These are phyloP conservation scores for Noccaea bulbosa DNA, from an alignment of 345 rosid species.

Conservation along the genomic window DNA sequence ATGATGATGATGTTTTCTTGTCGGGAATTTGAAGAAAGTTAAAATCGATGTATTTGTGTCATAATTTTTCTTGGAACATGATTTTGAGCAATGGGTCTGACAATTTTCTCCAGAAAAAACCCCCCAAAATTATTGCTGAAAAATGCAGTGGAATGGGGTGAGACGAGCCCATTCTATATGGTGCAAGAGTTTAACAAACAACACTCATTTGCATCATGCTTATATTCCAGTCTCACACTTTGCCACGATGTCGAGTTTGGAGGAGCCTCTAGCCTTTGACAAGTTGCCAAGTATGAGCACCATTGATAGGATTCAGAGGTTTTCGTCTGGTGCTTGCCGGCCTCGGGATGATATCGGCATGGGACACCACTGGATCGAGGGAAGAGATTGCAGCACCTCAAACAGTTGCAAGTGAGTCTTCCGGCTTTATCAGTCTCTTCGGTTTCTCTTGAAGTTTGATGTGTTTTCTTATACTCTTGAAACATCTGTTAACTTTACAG, in stretches of 20 bases:
- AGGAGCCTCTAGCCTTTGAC: slow-evolving; percentile 87
- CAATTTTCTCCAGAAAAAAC: slow-evolving; percentile 44
- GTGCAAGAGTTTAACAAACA: slow-evolving; percentile 33
- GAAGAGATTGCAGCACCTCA: slow-evolving; percentile 81
- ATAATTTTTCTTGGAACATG: background rate
- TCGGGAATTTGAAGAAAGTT: background rate
- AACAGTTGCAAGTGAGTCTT: slow-evolving; percentile 66
- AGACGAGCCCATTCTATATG: slow-evolving; percentile 36
- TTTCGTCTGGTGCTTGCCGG: slow-evolving; percentile 83
- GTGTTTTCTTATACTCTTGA: background rate
- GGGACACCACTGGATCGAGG: slow-evolving; percentile 87
- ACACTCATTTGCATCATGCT: slow-evolving; percentile 43
- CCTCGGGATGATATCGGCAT: slow-evolving; percentile 71
- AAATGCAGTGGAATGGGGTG: slow-evolving; percentile 42
- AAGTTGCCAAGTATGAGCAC: slow-evolving; percentile 94
- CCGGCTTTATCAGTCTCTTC: background rate
- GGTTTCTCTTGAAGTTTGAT: no score
- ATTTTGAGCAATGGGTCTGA: slow-evolving; percentile 38
- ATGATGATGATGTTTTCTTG: background rate
- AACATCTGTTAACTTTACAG: slow-evolving; percentile 50
- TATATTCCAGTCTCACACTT: slow-evolving; percentile 48
- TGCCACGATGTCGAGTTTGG: slow-evolving; percentile 87
- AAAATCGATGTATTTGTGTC: background rate
- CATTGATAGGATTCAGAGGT: slow-evolving; percentile 79
- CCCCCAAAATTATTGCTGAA: slow-evolving; percentile 29